Evolutionary conservation across 345 rosid species (phyloP).

Genomic region (Hibiscus trionum): DNA sequence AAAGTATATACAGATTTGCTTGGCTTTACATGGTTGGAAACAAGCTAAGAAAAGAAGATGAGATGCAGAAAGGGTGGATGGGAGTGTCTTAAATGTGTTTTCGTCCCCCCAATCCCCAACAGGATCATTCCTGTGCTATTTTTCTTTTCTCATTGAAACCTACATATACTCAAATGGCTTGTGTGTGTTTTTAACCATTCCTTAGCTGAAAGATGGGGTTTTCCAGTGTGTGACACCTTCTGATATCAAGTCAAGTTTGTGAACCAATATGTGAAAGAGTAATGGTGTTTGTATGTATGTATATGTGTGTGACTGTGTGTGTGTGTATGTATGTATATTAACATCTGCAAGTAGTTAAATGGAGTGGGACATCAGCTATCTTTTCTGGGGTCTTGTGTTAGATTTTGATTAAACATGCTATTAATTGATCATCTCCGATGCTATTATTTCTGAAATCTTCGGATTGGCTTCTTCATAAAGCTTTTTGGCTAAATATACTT

Average conservation of each 20-base stretch:
- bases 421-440: not conserved
- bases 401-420: slow-evolving; percentile 22
- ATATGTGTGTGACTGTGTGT: too few species aligned
- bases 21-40: slow-evolving; percentile 17
- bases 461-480: not conserved
- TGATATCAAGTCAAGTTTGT: slow-evolving; percentile 20
- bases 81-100: slow-evolving; percentile 23
- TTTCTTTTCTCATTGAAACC: slow-evolving; percentile 20
- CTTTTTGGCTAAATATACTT: not conserved
- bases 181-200: not conserved
- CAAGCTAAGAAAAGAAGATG: slow-evolving; percentile 7
- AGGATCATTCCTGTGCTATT: not conserved
- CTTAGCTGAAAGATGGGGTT: not conserved
- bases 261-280: slow-evolving; percentile 11
- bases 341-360: slow-evolving; percentile 13
- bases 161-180: slow-evolving; percentile 4
- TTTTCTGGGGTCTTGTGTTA: slow-evolving; percentile 20
- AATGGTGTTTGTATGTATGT: not conserved
- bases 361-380: slow-evolving; percentile 24
- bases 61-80: slow-evolving; percentile 12
- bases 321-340: not conserved
- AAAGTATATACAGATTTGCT: not conserved
- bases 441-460: not conserved
- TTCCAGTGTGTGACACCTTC: slow-evolving; percentile 18
- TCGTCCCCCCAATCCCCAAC: not conserved